Evolutionary conservation across 2,329 filamentous ascomycete species (phyloP), one percentile per base, ranked within the genome.

Genomic region (Exophiala sp.): DNA sequence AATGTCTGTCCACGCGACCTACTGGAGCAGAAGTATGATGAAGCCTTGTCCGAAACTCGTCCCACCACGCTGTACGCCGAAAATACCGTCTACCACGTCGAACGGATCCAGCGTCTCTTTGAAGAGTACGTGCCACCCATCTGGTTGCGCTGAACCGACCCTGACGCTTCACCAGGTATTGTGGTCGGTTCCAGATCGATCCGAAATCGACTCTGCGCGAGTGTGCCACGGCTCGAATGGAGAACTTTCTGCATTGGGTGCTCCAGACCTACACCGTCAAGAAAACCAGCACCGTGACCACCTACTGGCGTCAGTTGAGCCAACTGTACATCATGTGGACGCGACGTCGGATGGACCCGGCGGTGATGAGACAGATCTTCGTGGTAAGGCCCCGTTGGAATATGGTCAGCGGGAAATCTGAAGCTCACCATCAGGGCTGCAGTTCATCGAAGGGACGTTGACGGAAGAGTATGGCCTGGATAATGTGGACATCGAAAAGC

Each of bases 201-300:
- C 42, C 48, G 35, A 12, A 21, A 29, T 16, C 44, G 46, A 54
- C 45, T 39, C 39, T 57, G n/a, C 42, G 36, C 54, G 45, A 54
- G 16, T 57, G 12, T 48, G 29, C 41, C 44, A 50, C 24, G 45
- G 45, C 45, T 40, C 20, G 41, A 18, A 57, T 57, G 3, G 33
- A 57, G 50, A 54, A 57, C 45, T 57, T 57, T 35, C 54, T 57
- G n/a, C 21, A 57, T n/a, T 54, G 14, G 50, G 16, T 57, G 20
- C 29, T 54, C 29, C 47, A 3, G 39, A 53, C 12, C 16, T 57
- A 21, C n/a, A 57, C 40, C 3, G 54, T 54, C 14, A 57, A 57
- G 45, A 57, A 57, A 35, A 57, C 46, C 1, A 57, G 50, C 14
- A 50, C 46, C n/a, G 20, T 57, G 14, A 57, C 34, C 29, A 57